Base-by-base conservation (phyloP, 495 filamentous ascomycete species). In the Aspergillus diversus region DNA sequence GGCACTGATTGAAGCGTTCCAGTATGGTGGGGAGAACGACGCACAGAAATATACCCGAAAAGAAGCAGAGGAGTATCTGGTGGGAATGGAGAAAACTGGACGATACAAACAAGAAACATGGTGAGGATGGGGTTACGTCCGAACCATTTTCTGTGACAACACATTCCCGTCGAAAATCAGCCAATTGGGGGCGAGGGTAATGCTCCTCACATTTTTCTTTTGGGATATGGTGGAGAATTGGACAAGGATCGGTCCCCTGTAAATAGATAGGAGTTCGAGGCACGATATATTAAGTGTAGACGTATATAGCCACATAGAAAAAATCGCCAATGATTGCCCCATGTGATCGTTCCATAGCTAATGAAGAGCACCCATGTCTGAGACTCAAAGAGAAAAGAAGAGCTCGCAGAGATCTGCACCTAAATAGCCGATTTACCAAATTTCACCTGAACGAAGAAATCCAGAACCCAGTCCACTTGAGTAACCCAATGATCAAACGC, bases 41-140 rank as follows among this genome's bases (percentile, higher is more conserved):
- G 53, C 55, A 3, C 60, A 67, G 32, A 59, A 60, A 9, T 75
- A 74, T 61, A 75, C 56, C 35, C 71, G 81, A 52, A 75, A 79
- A 48, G 77, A 78, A 5, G 88, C 88, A 0, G 88, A 89, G 67
- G 75, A 69, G 42, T 85, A 83, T 66, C 66, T 93, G 46, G 73
- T 79, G 39, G 63, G 59, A 4, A 86, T 92, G 84, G 90, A 92
- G 75, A 88, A 84, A 75, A 77, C 69, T 43, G 89, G 90, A 34
- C 74, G 89, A 54, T 93, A 89, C 69, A 86, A 89, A 67, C 90
- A 93, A 70, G 90, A 93, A 71, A 93, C 90, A 2, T 93, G 90
- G 89, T 89, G 57, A 60, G 42, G 5, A 17, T 43, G 11, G 21
- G 16, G 9, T 17, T 17, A 7, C 13, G 17, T 17, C 21, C 5